Conservation (phyloP, 371 early-diverging fungal species). For the Mucor lusitanicus region DNA sequence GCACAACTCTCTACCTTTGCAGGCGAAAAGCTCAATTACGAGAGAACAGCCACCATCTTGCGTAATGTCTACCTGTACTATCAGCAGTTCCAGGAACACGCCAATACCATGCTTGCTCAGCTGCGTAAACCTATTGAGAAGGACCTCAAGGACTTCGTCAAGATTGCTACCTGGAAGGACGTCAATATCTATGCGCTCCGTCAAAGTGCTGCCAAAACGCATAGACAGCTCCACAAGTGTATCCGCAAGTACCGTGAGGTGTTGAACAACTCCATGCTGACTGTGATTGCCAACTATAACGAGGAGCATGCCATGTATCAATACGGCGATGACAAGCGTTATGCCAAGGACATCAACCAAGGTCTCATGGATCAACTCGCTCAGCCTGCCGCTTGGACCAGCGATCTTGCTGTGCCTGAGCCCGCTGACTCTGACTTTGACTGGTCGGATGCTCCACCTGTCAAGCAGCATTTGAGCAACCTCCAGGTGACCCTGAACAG, state of each 20-base stretch:
- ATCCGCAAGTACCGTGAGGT: constrained; percentile 85
- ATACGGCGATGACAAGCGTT: constrained; percentile 52
- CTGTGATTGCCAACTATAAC: constrained; percentile 72
- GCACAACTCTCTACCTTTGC: constrained; percentile 29
- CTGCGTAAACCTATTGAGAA: constrained; percentile 79
- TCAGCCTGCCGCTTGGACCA: constrained; percentile 31
- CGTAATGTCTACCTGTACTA: constrained; percentile 78
- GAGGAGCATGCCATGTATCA: constrained; percentile 55
- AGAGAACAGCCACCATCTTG: constrained; percentile 39
- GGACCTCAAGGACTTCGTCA: constrained; percentile 91
- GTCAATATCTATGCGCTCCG: constrained; percentile 92
- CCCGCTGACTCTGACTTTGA: constrained; percentile 4
- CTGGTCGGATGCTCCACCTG: constrained; percentile 18
- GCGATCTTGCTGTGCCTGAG: constrained; percentile 19
- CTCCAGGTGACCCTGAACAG: constrained; percentile 37
- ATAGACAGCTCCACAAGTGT: constrained; percentile 87
- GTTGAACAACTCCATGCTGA: constrained; percentile 70
- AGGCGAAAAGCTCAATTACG: constrained; percentile 29
- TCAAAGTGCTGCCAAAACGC: constrained; percentile 89
- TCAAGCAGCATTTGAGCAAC: constrained; percentile 41
- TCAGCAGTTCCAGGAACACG: constrained; percentile 65
- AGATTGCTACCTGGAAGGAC: constrained; percentile 97
- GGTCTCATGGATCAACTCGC: constrained; percentile 40
- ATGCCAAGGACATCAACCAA: constrained; percentile 36
- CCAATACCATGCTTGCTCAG: constrained; percentile 56